Base-by-base conservation (phyloP, 306 rosid species). In the Castanospermum australe region DNA sequence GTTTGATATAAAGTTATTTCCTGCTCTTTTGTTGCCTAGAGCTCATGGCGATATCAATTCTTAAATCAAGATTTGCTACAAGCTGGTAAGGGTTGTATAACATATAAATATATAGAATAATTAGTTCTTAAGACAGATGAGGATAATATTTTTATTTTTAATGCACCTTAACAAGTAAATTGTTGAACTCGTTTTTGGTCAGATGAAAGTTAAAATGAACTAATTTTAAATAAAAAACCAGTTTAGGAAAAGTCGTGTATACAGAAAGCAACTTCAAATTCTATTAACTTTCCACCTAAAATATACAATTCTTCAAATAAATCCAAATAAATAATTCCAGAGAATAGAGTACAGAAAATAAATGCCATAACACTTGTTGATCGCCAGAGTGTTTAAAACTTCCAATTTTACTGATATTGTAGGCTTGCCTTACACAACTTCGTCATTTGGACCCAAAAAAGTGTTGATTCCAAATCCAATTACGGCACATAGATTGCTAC, bases 1-100 rank as follows among this genome's bases (percentile, higher is more conserved):
- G 74, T 64, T 77, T 54, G 72, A 50, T 50, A 71, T 45, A 59
- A 71, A 52, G 32, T 50, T 11, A 61, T 50, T 66, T 47, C 64
- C 56, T 47, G 28, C 57, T 81, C 41, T 32, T 80, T 47, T 9
- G 36, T 60, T 45, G 42, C 55, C 41, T 73, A 30, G 13, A 73
- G 13, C 59, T 72, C 74, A 41, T 18, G 48, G 20, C 50, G 39
- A 63, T 20, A 80, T 80, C 32, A 39, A 63, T 63, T 61, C 11
- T 56, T 28, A 28, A 28, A 39, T 66, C 57, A 77, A 55, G 25
- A 54, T 39, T 30, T 38, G 25, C 28, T 50, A 62, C 39, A 61
- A 79, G 55, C 33, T 21, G 62, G 55, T 79, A 25, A 48, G 22
- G 15, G 61, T 22, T 60, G 64, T 22, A 17, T 20, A 57, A 21